Percentiles rank a stretch among this genome's conserved stretches.
phyloP scores from a whole-genome alignment of 805 yeast species.

The Candida verbasci region DNA sequence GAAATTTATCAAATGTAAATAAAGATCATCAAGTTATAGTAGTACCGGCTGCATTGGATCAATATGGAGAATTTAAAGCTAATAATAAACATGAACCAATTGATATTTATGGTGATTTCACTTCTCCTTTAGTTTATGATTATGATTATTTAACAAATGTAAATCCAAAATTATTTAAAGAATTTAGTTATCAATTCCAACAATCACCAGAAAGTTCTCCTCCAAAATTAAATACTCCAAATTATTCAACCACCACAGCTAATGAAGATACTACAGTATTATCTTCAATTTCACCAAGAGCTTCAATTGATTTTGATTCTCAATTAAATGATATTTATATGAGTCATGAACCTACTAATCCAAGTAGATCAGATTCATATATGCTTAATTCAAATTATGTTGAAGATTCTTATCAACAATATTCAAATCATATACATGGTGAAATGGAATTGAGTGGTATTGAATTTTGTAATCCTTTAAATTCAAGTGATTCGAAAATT shows the following conservation, averaged over 20 bases:
- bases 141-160: constrained; percentile 32
- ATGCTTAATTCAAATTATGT: constrained; percentile 7
- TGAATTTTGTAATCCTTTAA: constrained; percentile 24
- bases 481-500: constrained; percentile 19
- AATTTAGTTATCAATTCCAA: constrained; percentile 31
- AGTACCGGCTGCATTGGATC: constrained; percentile 50
- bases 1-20: constrained; percentile 46
- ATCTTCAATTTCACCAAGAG: constrained; percentile 13
- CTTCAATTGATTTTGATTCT: constrained; percentile 6
- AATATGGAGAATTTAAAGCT: constrained; percentile 26
- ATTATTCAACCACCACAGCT: not conserved
- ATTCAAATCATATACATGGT: constrained; percentile 33
- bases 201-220: constrained; percentile 13
- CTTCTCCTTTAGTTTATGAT: constrained; percentile 40
- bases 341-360: not conserved
- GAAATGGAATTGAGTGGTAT: constrained; percentile 42
- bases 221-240: constrained; percentile 17
- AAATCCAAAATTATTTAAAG: constrained; percentile 35
- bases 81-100: not conserved
- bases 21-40: constrained; percentile 77
- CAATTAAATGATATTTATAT: constrained; percentile 8
- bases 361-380: too few species aligned
- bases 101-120: constrained; percentile 11
- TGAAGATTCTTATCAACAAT: constrained; percentile 11
- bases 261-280: constrained; percentile 5